Evolutionary conservation across 331 rosid species (phyloP), one percentile per base, ranked within the genome.

Genomic region (Quercus lobata): DNA sequence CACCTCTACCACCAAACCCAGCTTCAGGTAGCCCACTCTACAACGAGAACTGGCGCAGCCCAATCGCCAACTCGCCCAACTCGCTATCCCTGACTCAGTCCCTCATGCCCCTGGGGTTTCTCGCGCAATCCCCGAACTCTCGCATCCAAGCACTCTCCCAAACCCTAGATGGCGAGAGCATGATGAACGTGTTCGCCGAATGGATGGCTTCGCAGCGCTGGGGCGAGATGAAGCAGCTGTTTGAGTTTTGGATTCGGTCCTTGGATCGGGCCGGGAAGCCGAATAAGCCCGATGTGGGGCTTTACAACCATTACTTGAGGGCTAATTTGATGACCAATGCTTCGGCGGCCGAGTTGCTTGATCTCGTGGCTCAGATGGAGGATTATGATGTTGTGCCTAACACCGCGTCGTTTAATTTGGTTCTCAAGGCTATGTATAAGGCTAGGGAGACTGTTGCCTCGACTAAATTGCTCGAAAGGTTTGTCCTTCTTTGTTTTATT

Each of bases 1-100:
- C 89, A 5, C 83, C 97, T 0, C 97, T 96, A 32, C 99, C 99
- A 66, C 99, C 99, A 1, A 93, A 90, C 82, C 99, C 99, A 0
- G 91, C 98, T 78, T 76, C 98, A 0, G 96, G 97, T 1, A 88
- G 90, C 72, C 99, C 98, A 4, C 90, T 94, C 75, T 94, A 94
- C 91, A 73, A 81, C 21, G 97, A 91, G 79, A 93, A 96, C 76
- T 96, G 99, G 99, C 89, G 99, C 3, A 85, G 58, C 24, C 97
- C 97, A 0, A 7, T 69, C 16, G 70, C 89, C 0, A 74, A 74
- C 32, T 1, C 89, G 16, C 5, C 54, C 16, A 49, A 49, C 54
- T 49, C 54, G 12, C 46, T 8, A 41, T 56, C 79, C 5, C 0
- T 56, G 69, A 15, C 78, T 58, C 86, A 27, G 34, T 84, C 92